Base-by-base conservation (phyloP, 176 grass and related monocot species). In the Guadua angustifolia region DNA sequence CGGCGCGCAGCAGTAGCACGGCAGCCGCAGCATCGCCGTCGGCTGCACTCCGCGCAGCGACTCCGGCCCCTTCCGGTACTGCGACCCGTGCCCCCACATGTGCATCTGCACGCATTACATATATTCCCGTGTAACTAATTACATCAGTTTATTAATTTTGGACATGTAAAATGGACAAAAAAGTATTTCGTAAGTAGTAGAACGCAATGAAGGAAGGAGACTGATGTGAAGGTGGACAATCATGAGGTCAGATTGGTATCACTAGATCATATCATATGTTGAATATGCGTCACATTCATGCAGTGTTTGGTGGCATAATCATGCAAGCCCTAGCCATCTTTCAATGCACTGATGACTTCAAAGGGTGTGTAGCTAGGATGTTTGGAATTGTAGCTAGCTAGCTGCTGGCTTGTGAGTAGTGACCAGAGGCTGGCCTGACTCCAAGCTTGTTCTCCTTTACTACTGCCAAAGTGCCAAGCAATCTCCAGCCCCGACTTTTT, bases 71-170 rank as follows among this genome's bases (percentile, higher is more conserved):
- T 92, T 95, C 81, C 95, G 82, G 79, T 98, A 98, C 82, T 98
- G 95, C 17, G 95, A 98, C 61, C 95, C 95, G 66, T 98, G 95
- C 12, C 95, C 95, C 95, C 95, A 98, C 95, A 98, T 98, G 36
- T 98, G 95, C 93, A 98, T 98, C 95, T 98, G 83, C 63, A 86
- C 58, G 58, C 58, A 60, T 13, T 60, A 60, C 58, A 26, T 11
- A 11, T 11, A 58, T 52, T 16, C 73, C n/a, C 36, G 39, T 64
- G 21, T 24, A 80, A 46, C 17, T 22, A 52, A 49, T 38, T 18
- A 21, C 63, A 66, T 8, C 32, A 18, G 63, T 36, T 66, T 60
- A 25, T 66, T 60, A 25, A 32, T 32, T 32, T 32, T 63, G 60
- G 60, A 7, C 25, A 32, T 32, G 25, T 15, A 63, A 13, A 53